Percentiles rank a stretch among this genome's conserved stretches.
These are phyloP conservation scores for Cordyceps fumosorosea DNA, from an alignment of 2,329 filamentous ascomycete genomes.

Conservation along the genomic window DNA sequence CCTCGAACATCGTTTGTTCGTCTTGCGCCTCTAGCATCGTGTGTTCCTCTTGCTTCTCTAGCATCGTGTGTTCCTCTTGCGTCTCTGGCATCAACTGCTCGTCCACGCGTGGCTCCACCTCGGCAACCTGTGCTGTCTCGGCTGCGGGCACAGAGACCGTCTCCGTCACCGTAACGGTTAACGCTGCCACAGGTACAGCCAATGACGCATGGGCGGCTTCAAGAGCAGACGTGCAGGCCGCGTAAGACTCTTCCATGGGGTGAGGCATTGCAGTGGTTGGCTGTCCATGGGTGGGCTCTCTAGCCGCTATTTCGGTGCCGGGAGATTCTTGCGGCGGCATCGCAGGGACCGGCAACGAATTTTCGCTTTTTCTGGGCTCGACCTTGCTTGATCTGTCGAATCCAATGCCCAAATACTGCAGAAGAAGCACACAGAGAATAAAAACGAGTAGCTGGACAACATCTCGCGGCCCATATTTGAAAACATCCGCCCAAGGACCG, in stretches of 20 bases:
- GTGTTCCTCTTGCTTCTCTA: background rate
- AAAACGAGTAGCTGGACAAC: slow-evolving; percentile 1
- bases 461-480: slow-evolving; percentile 3
- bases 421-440: slow-evolving; percentile 5
- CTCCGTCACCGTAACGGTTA: slow-evolving; percentile 28
- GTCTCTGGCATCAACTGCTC: slow-evolving; percentile 16
- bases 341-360: background rate
- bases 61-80: background rate
- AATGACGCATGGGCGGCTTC: slow-evolving; percentile 17
- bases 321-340: background rate
- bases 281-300: background rate
- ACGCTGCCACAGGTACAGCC: background rate
- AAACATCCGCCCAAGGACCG: background rate
- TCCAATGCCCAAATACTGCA: slow-evolving; percentile 6
- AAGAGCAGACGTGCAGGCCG: slow-evolving; percentile 17
- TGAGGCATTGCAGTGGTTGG: background rate
- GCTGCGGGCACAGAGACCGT: slow-evolving; percentile 22
- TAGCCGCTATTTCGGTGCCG: background rate
- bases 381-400: background rate
- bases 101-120: background rate
- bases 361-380: background rate
- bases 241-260: slow-evolving; percentile 18
- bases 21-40: background rate
- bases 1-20: background rate
- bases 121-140: slow-evolving; percentile 2